Evolutionary conservation across 169 alveolate genomes (phyloP).

Genomic region (Plasmodium gonderi): DNA sequence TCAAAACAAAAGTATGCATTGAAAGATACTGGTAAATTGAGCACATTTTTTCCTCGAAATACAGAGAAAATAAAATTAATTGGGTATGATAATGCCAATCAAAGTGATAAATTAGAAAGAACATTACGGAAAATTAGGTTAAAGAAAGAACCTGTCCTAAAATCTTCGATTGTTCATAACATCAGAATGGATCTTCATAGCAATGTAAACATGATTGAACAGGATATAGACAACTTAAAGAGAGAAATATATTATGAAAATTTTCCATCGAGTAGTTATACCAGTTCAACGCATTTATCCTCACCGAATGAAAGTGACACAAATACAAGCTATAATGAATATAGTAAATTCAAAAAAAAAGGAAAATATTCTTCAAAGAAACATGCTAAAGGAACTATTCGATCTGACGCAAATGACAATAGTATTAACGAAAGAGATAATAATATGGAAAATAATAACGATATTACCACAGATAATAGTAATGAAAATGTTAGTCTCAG

Average conservation of each 20-base stretch:
- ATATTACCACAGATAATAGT: neutral
- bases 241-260: slow-evolving; percentile 63
- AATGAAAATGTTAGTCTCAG: neutral
- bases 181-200: slow-evolving; percentile 43
- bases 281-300: slow-evolving; percentile 12
- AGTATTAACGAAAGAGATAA: neutral
- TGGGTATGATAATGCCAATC: neutral
- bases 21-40: slow-evolving; percentile 14
- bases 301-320: slow-evolving; percentile 26
- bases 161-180: slow-evolving; percentile 38
- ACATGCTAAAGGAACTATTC: neutral
- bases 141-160: slow-evolving; percentile 47
- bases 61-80: slow-evolving; percentile 20
- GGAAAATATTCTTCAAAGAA: neutral
- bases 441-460: neutral
- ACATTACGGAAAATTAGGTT: slow-evolving; percentile 11
- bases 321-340: slow-evolving; percentile 16
- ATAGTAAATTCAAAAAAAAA: neutral
- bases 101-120: slow-evolving; percentile 29
- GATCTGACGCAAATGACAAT: neutral
- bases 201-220: slow-evolving; percentile 17
- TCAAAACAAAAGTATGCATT: slow-evolving; percentile 33
- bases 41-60: neutral
- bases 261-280: neutral
- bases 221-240: slow-evolving; percentile 12